These are phyloP conservation scores for Inga leiocalycina DNA, from an alignment of 306 rosid species.

Conservation along the genomic window DNA sequence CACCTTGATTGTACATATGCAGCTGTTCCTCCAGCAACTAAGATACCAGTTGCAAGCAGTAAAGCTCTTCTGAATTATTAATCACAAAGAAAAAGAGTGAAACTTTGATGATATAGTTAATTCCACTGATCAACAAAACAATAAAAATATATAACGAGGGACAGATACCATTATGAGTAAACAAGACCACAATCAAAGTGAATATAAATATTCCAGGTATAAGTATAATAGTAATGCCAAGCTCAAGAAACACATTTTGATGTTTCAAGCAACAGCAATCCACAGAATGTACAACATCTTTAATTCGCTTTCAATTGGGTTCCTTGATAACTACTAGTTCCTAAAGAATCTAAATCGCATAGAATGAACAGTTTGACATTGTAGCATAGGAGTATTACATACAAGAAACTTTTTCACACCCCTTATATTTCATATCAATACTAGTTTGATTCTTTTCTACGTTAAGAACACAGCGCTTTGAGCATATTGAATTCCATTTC, in stretches of 20 bases:
- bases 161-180: constrained; percentile 22
- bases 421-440: background rate
- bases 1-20: constrained; percentile 76
- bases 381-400: constrained; percentile 17
- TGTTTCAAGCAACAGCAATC: constrained; percentile 31
- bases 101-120: background rate
- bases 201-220: constrained; percentile 16
- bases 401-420: constrained; percentile 16
- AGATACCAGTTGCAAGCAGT: constrained; percentile 83
- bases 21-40: constrained; percentile 86
- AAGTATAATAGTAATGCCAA: constrained; percentile 8
- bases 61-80: constrained; percentile 68
- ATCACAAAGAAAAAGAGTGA: constrained; percentile 31
- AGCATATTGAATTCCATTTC: background rate
- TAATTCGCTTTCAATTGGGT: background rate
- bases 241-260: constrained; percentile 9
- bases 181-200: constrained; percentile 23
- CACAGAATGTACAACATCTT: constrained; percentile 10
- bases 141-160: background rate
- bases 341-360: background rate
- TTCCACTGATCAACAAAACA: constrained; percentile 20
- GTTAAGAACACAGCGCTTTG: background rate
- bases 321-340: constrained; percentile 3
- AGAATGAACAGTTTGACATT: constrained; percentile 6
- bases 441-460: background rate